phyloP scores from a whole-genome alignment of 768 basidiomycete genomes.

The Trichaptum fuscoviolaceum region DNA sequence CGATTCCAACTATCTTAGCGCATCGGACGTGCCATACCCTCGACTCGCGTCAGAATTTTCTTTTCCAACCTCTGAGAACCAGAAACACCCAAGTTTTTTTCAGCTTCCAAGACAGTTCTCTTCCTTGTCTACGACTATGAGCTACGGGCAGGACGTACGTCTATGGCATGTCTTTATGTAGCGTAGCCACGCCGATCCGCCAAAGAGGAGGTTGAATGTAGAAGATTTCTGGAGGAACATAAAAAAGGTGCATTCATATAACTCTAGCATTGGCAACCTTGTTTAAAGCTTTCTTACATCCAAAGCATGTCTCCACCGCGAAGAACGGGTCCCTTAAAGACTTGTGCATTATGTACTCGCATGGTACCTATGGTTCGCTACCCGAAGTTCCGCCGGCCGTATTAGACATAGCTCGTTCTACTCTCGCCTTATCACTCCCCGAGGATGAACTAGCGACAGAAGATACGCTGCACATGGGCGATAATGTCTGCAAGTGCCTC shows the following conservation, averaged over 20 bases:
- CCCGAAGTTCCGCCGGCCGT: too few relatives aligned
- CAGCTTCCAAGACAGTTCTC: neutral
- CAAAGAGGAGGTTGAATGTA: neutral
- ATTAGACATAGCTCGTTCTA: neutral
- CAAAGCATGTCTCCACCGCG: too few relatives aligned
- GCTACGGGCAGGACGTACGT: neutral
- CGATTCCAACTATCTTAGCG: too few relatives aligned
- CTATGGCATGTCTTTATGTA: neutral
- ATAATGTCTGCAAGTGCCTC: neutral
- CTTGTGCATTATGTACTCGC: too few relatives aligned
- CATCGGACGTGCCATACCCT: too few relatives aligned
- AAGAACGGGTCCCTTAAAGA: too few relatives aligned
- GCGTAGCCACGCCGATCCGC: neutral
- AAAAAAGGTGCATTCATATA: neutral
- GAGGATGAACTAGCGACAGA: neutral
- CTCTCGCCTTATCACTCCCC: neutral
- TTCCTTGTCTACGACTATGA: neutral
- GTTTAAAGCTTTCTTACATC: neutral
- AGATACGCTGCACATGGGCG: neutral
- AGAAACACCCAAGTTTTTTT: neutral
- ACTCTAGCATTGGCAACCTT: neutral
- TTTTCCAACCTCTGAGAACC: neutral
- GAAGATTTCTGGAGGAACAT: neutral
- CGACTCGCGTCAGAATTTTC: neutral
- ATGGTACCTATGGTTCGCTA: too few relatives aligned